Conservation (phyloP, 202 grass and related monocot genomes). For the Zoysia matrella region DNA sequence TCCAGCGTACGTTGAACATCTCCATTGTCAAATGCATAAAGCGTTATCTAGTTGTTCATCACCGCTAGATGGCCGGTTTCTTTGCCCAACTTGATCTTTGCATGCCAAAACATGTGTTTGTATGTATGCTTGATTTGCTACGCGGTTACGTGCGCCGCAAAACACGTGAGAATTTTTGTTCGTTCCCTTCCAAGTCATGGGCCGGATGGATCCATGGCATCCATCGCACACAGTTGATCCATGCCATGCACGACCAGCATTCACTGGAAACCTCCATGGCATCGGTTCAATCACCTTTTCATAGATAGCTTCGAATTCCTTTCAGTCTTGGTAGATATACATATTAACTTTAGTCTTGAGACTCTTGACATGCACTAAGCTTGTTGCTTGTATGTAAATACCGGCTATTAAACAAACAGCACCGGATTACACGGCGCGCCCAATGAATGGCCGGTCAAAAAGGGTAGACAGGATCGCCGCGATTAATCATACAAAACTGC, state of each 20-base stretch:
- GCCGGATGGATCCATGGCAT: background rate
- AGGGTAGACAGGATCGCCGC: conserved; percentile 10
- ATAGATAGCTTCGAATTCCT: background rate
- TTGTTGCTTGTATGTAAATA: conserved; percentile 15
- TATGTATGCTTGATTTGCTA: background rate
- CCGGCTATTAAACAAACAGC: conserved; percentile 40
- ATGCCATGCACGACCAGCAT: background rate
- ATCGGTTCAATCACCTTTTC: background rate
- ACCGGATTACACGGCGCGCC: conserved; percentile 30
- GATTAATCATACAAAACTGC: conserved; percentile 52
- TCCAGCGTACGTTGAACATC: background rate
- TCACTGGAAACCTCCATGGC: conserved; percentile 20
- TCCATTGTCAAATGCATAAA: background rate
- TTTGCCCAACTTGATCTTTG: conserved; percentile 32
- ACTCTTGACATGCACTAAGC: background rate
- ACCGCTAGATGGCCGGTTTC: background rate
- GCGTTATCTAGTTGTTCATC: background rate
- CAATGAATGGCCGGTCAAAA: conserved; percentile 55
- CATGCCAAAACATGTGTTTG: background rate
- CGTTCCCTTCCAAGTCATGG: background rate
- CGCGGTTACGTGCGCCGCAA: conserved; percentile 32
- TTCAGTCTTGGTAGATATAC: conserved; percentile 17
- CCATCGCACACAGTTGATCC: background rate
- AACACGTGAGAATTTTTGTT: background rate
- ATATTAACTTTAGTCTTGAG: background rate